A percentile compares a stretch with the other conserved stretches of the same genome.
Evolutionary conservation across 371 early-diverging fungal genomes (phyloP).

Genomic region (Sporodiniella umbellata): DNA sequence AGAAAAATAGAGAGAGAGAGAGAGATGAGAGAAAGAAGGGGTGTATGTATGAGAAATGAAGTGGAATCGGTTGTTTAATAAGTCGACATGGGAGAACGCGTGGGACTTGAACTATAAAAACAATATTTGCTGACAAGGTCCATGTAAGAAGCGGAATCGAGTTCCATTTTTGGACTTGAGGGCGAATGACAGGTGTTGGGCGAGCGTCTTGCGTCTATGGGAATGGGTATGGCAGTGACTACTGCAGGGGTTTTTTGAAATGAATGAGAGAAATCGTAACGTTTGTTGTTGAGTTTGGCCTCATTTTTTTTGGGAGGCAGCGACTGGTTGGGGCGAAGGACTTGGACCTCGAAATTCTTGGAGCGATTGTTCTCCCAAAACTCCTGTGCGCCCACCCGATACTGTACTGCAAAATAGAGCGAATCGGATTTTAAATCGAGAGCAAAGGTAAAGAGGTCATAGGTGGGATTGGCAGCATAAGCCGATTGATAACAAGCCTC

Average conservation of each 20-base stretch:
- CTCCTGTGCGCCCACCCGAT: conserved; percentile 27
- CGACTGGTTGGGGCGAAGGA: background rate
- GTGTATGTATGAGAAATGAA: no score
- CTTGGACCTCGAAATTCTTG: conserved; percentile 19
- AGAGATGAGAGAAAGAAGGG: background rate
- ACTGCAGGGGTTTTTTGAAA: conserved; percentile 1
- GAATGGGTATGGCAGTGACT: conserved; percentile 15
- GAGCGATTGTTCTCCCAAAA: conserved; percentile 24
- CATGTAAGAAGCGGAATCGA: conserved; percentile 31
- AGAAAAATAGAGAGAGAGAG: no score
- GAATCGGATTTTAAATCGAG: conserved; percentile 30
- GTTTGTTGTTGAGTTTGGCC: conserved; percentile 3
- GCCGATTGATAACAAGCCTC: conserved; percentile 11
- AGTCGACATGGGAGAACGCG: conserved; percentile 26
- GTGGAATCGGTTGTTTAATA: conserved; percentile 18
- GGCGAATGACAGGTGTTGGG: conserved; percentile 18
- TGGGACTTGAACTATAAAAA: conserved; percentile 43
- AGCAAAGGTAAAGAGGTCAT: conserved; percentile 19
- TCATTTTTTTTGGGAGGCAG: background rate
- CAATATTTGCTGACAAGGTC: conserved; percentile 52
- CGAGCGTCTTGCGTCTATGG: conserved; percentile 2
- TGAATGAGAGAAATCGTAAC: conserved; percentile 23
- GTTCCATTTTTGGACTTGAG: conserved; percentile 18
- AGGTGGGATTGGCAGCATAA: conserved; percentile 4
- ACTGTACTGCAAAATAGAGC: conserved; percentile 28